These are phyloP conservation scores for Solanum corneliomulleri DNA, from an alignment of 257 asterid species.

Conservation along the genomic window DNA sequence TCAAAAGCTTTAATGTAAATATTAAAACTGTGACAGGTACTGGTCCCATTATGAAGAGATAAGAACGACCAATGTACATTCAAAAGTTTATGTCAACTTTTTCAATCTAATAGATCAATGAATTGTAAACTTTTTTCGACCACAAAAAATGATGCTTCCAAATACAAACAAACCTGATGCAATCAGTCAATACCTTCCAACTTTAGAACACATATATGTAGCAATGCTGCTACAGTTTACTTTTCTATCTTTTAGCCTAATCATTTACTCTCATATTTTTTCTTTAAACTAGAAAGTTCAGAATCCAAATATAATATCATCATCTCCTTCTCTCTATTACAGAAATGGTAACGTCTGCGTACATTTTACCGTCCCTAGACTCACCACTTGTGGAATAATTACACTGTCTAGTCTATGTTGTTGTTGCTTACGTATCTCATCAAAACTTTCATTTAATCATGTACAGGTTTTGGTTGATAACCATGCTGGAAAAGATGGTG, in stretches of 20 bases:
- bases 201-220: slow-evolving; percentile 6
- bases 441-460: background rate
- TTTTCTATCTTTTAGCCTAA: background rate
- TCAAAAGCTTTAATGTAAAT: background rate
- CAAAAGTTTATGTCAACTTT: slow-evolving; percentile 13
- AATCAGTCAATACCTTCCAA: background rate
- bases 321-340: background rate
- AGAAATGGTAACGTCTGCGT: background rate
- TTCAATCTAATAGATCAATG: background rate
- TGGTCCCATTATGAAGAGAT: slow-evolving; percentile 8
- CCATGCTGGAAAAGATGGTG: slow-evolving; percentile 19
- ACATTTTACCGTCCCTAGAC: background rate
- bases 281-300: slow-evolving; percentile 15
- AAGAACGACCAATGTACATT: slow-evolving; percentile 7
- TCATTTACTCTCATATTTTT: background rate
- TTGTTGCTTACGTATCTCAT: background rate
- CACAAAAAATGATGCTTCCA: slow-evolving; percentile 33
- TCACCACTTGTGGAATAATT: background rate
- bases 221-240: background rate
- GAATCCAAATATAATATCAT: background rate
- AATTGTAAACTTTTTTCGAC: slow-evolving; percentile 6
- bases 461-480: slow-evolving; percentile 45
- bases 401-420: background rate
- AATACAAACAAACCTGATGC: slow-evolving; percentile 8
- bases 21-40: background rate